Evolutionary conservation across 1,284 basidiomycete genomes (phyloP), one percentile per base, ranked within the genome.

Genomic region (Heterobasidion irregulare): DNA sequence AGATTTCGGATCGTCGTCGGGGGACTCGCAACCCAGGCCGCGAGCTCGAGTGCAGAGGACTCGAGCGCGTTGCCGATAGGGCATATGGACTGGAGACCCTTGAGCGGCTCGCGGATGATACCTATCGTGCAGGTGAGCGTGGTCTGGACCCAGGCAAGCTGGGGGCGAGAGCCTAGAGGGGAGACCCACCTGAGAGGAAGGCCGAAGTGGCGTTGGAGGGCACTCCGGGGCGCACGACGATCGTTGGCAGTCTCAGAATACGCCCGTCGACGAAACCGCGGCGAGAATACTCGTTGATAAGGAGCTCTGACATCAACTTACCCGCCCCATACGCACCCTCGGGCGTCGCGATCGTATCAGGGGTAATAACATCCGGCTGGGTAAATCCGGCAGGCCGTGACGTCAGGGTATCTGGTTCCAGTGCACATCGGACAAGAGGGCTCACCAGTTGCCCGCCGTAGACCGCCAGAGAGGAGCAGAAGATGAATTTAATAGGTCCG

Each of bases 221-320:
- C 2, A 70, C 69, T 54, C 82, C 82, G 4, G 82, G 74, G 50
- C 82, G 75, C 44, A 84, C 78, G 52, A 78, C 76, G 57, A 86
- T 78, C 8, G 83, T 84, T 1, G 83, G 83, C 1, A 84, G 71
- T 41, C 82, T 79, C 43, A 84, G 67, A 59, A 83, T 79, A 34
- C 81, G 76, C 15, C 82, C 83, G 60, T 84, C 82, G 49, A 84
- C 65, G 60, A 79, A 80, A 3, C 81, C 80, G 48, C 81, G 73
- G n/a, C 84, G 76, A 1, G 80, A 75, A 64, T 80, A 85, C 62
- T 86, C 84, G 67, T 82, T 84, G 32, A 80, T 73, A 58, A 83
- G 73, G 35, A 83, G 69, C 68, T 86, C 84, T n/a, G 74, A 73
- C 18, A 77, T 74, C 47, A 80, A 74, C 65, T 85, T 84, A 38